phyloP scores from a whole-genome alignment of 331 rosid genomes.

The Telfairia occidentalis region DNA sequence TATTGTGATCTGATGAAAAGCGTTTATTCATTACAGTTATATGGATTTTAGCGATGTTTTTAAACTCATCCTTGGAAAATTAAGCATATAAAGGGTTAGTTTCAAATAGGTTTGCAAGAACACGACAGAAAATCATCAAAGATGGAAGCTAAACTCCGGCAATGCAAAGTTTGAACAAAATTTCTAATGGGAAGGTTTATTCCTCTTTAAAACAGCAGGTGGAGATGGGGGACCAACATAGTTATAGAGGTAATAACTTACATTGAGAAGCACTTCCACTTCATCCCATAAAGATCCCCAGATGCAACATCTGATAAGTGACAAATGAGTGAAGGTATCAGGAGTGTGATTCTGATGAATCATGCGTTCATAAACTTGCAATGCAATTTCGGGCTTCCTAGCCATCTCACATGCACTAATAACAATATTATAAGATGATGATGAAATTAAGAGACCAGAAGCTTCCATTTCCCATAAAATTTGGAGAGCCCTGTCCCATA shows the following conservation, averaged over 20 bases:
- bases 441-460: constrained; percentile 33
- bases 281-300: constrained; percentile 69
- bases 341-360: constrained; percentile 50
- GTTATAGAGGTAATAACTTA: constrained; percentile 25
- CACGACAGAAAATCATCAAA: neutral
- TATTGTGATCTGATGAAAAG: neutral
- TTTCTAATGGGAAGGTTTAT: neutral
- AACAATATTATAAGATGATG: constrained; percentile 61
- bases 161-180: neutral
- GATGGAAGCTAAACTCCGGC: neutral
- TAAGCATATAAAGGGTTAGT: neutral
- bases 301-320: constrained; percentile 54
- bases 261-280: constrained; percentile 54
- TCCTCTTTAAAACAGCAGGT: neutral
- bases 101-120: neutral
- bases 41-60: neutral
- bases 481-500: constrained; percentile 66
- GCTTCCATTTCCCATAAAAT: constrained; percentile 77
- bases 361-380: constrained; percentile 84
- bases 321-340: constrained; percentile 52
- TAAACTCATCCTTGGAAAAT: neutral
- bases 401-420: constrained; percentile 63
- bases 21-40: neutral
- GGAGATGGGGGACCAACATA: neutral
- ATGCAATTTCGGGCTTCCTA: constrained; percentile 55